Base-by-base conservation (phyloP, 306 rosid species). In the Argentina anserina region DNA sequence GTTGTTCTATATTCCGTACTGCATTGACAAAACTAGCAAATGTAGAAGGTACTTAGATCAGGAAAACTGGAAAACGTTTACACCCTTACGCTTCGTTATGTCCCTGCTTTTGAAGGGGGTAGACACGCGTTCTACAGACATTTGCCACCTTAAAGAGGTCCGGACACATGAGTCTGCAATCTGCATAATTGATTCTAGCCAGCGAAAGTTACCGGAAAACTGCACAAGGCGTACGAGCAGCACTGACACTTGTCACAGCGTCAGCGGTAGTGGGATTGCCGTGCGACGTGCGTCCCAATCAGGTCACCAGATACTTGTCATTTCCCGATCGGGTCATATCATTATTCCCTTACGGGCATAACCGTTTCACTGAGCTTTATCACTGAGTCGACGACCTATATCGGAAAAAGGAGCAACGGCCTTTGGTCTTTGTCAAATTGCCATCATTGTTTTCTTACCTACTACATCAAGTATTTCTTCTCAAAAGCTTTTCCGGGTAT, bases 171-270 rank as follows among this genome's bases (percentile, higher is more conserved):
- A 12, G 11, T 15, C n/a, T n/a, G n/a, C n/a, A n/a, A n/a, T 26
- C 23, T 47, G 43, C 72, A 20, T 29, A 29, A 15, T 25, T 42
- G 7, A 55, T 45, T 31, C 29, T 37, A 49, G 46, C 41, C 29
- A 39, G 7, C 1, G 9, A 67, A 45, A 67, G 74, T 6, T 64
- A 56, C 74, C 4, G 17, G n/a, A 55, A 42, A 23, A 20, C 45
- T 0, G 10, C 6, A 42, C 13, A 56, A 5, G 29, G 29, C 12
- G 31, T 56, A 79, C 70, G 78, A 75, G 75, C 70, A 29, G 28
- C 3, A 3, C 1, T 1, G 3, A 66, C 23, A 76, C 75, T 36
- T 72, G 81, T 60, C 72, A 6, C 17, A 0, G 1, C 25, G 0
- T 26, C 20, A 65, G 9, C 21, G 65, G 43, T 7, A 4, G 9